Percentiles rank a stretch among this genome's conserved stretches.
These are phyloP conservation scores for Avena atlantica DNA, from an alignment of 176 grass and related monocot species.

Conservation along the genomic window DNA sequence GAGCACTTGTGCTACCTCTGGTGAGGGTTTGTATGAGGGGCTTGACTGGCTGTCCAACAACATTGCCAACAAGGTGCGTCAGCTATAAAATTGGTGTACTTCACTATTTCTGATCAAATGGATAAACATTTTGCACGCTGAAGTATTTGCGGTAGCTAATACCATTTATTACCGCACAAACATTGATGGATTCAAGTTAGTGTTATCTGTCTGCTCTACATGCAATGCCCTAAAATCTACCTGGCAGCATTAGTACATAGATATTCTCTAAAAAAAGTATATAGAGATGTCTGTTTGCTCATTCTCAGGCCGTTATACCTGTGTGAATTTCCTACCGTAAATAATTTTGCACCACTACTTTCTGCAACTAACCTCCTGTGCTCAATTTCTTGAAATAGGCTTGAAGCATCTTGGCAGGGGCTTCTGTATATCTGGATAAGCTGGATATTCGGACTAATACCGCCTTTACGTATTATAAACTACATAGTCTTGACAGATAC, in stretches of 20 bases:
- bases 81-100: neutral
- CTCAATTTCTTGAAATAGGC: slow-evolving; percentile 38
- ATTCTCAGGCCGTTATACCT: neutral
- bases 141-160: neutral
- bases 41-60: slow-evolving; percentile 75
- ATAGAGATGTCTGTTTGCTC: neutral
- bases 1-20: slow-evolving; percentile 68
- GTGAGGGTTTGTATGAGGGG: slow-evolving; percentile 64
- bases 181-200: neutral
- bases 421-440: slow-evolving; percentile 33
- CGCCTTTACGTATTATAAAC: slow-evolving; percentile 36
- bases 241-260: neutral
- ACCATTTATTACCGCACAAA: neutral
- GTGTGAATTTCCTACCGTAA: neutral
- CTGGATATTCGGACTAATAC: slow-evolving; percentile 20
- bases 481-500: slow-evolving; percentile 54
- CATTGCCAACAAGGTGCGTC: slow-evolving; percentile 59
- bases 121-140: neutral
- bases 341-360: neutral
- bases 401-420: slow-evolving; percentile 44
- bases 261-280: too few relatives aligned
- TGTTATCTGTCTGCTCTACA: neutral
- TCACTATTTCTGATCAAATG: neutral
- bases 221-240: neutral
- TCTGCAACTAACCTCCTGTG: slow-evolving; percentile 9